Percentiles rank a stretch among this genome's conserved stretches.
Evolutionary conservation across 2,329 filamentous ascomycete genomes (phyloP).

Genomic region (Coniochaeta prunicola): DNA sequence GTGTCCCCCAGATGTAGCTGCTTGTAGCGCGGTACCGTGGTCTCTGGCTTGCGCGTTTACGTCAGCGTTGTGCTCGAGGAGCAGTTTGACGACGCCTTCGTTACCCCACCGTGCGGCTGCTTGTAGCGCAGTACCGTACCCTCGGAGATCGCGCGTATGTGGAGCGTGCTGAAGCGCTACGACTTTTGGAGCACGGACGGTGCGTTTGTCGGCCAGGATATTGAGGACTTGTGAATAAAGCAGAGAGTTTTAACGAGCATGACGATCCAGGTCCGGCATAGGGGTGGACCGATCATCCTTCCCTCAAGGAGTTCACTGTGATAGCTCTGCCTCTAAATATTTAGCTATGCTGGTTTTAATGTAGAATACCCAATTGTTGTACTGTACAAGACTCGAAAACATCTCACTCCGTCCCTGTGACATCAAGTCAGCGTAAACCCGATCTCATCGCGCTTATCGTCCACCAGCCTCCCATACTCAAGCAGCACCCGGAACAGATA

Average conservation of each 20-base stretch:
- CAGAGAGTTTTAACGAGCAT: slow-evolving; percentile 65
- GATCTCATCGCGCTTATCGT: slow-evolving; percentile 48
- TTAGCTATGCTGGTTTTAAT: not conserved
- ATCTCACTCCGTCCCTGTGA: not conserved
- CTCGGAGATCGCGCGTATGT: slow-evolving; percentile 63
- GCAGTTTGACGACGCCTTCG: too few species aligned
- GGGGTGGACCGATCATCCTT: slow-evolving; percentile 34
- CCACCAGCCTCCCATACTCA: slow-evolving; percentile 67
- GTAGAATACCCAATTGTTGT: too few species aligned
- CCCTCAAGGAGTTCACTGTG: slow-evolving; percentile 20
- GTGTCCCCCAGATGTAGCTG: too few species aligned
- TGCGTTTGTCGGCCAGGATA: slow-evolving; percentile 57
- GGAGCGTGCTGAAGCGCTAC: slow-evolving; percentile 54
- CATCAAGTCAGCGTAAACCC: slow-evolving; percentile 20
- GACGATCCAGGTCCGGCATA: slow-evolving; percentile 58
- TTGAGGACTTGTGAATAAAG: slow-evolving; percentile 51
- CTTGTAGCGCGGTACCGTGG: too few species aligned
- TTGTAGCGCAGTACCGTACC: too few species aligned
- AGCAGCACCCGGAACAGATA: slow-evolving; percentile 73
- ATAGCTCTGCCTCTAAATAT: not conserved
- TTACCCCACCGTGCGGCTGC: too few species aligned
- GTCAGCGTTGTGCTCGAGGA: too few species aligned
- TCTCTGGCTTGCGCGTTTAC: too few species aligned
- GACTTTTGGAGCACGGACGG: slow-evolving; percentile 62
- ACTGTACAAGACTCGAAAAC: too few species aligned